Evolutionary conservation across 371 early-diverging fungal genomes (phyloP).

Genomic region (Mortierella sp.): DNA sequence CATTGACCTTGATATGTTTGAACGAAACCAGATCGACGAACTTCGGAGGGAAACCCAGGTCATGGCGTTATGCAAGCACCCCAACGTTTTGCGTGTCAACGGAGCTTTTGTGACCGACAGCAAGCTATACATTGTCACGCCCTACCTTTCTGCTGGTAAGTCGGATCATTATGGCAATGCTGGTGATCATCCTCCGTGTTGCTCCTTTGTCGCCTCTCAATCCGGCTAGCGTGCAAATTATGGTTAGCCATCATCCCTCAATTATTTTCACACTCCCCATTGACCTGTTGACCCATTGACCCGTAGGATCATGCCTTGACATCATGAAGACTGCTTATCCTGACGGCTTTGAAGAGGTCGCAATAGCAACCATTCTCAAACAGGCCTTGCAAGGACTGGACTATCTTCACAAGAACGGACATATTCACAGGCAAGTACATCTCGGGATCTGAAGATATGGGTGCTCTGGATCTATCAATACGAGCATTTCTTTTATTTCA

Average conservation of each 20-base stretch:
- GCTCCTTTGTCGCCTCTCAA: not conserved
- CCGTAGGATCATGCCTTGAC: conserved; percentile 85
- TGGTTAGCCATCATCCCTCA: not conserved
- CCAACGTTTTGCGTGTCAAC: conserved; percentile 87
- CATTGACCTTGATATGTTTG: conserved; percentile 95
- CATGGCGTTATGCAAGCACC: conserved; percentile 90
- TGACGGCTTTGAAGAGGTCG: conserved; percentile 87
- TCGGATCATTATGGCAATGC: not conserved
- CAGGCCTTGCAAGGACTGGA: conserved; percentile 88
- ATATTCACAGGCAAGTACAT: conserved; percentile 79
- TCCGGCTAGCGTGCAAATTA: not conserved
- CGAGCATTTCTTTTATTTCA: not conserved
- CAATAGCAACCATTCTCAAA: conserved; percentile 89
- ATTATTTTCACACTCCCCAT: not conserved
- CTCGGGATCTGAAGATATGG: not conserved
- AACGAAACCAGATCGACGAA: conserved; percentile 94
- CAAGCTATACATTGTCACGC: conserved; percentile 88
- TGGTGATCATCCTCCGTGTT: not conserved
- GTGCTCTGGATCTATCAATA: not conserved
- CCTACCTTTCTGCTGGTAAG: conserved; percentile 82
- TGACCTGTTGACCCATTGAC: not conserved
- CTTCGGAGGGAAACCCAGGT: conserved; percentile 91
- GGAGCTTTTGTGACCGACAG: conserved; percentile 87
- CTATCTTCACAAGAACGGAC: conserved; percentile 90
- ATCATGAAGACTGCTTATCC: conserved; percentile 89